These are phyloP conservation scores for Hypoxylon cercidicola DNA, from an alignment of 495 filamentous ascomycete genomes.

Conservation along the genomic window DNA sequence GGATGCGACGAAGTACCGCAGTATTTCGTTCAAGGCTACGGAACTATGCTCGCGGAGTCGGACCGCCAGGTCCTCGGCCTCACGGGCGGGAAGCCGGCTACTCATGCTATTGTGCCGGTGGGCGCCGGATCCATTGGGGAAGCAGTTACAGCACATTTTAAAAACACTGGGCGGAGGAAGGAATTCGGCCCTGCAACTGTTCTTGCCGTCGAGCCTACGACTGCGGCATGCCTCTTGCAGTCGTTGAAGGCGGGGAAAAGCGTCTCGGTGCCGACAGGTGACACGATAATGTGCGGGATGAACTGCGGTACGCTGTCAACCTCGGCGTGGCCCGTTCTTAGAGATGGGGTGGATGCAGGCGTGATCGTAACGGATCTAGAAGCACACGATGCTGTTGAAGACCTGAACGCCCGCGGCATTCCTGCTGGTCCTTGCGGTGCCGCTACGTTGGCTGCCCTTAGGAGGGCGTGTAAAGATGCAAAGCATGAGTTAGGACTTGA, in stretches of 20 bases:
- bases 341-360: conserved; percentile 64
- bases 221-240: conserved; percentile 65
- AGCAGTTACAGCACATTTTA: conserved; percentile 67
- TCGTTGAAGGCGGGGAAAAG: conserved; percentile 59
- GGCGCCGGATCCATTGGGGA: conserved; percentile 73
- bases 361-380: conserved; percentile 66
- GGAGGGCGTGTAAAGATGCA: conserved; percentile 50
- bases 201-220: conserved; percentile 68
- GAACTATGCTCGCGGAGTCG: conserved; percentile 70
- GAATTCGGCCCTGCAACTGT: conserved; percentile 43
- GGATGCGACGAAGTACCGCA: conserved; percentile 68
- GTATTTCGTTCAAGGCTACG: conserved; percentile 78
- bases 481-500: conserved; percentile 47
- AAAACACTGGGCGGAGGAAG: conserved; percentile 45
- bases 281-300: conserved; percentile 75
- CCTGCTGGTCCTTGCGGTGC: conserved; percentile 70
- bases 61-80: conserved; percentile 60
- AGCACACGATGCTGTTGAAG: conserved; percentile 60
- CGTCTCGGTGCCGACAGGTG: conserved; percentile 58
- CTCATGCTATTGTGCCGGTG: conserved; percentile 66
- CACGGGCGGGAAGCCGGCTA: conserved; percentile 47
- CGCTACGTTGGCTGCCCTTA: conserved; percentile 67
- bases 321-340: conserved; percentile 68
- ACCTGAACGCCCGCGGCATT: conserved; percentile 58
- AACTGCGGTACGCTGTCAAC: conserved; percentile 72